phyloP scores from a whole-genome alignment of 2,329 filamentous ascomycete genomes.

The Ophiocordyceps robertsii region DNA sequence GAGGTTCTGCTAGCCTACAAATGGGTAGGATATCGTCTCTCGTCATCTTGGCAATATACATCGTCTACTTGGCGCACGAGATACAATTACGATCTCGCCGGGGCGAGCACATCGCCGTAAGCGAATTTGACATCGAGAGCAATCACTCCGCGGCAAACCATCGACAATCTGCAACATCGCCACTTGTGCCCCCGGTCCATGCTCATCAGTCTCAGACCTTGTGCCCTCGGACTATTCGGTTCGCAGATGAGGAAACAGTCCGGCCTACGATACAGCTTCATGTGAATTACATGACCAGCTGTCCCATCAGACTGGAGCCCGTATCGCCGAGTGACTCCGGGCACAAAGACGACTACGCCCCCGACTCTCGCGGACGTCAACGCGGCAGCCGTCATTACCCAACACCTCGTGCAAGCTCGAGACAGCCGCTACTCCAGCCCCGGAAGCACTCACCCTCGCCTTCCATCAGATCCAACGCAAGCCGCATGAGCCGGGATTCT shows the following conservation, averaged over 20 bases:
- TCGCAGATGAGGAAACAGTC: slow-evolving; percentile 10
- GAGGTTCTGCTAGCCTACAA: slow-evolving; percentile 49
- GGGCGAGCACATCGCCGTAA: neutral
- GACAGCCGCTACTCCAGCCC: slow-evolving; percentile 7
- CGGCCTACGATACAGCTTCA: neutral
- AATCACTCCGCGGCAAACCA: neutral
- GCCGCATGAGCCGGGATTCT: slow-evolving; percentile 10
- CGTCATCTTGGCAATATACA: slow-evolving; percentile 59
- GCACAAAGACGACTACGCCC: slow-evolving; percentile 1
- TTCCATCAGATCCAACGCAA: slow-evolving; percentile 10
- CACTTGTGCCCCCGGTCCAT: neutral
- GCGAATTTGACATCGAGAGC: slow-evolving; percentile 1
- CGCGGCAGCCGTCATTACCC: neutral
- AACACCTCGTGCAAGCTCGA: slow-evolving; percentile 5
- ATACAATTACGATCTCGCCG: slow-evolving; percentile 41
- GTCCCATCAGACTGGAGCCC: slow-evolving; percentile 3
- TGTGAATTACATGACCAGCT: neutral
- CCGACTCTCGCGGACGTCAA: slow-evolving; percentile 1
- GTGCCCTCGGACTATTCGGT: slow-evolving; percentile 15
- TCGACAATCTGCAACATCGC: neutral
- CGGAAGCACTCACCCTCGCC: slow-evolving; percentile 12
- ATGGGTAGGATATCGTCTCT: slow-evolving; percentile 69
- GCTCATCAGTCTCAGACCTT: neutral
- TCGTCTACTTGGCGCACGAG: slow-evolving; percentile 62
- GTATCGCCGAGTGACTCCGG: neutral